Evolutionary conservation across 768 basidiomycete species (phyloP).

Genomic region (Mrakia blollopis): DNA sequence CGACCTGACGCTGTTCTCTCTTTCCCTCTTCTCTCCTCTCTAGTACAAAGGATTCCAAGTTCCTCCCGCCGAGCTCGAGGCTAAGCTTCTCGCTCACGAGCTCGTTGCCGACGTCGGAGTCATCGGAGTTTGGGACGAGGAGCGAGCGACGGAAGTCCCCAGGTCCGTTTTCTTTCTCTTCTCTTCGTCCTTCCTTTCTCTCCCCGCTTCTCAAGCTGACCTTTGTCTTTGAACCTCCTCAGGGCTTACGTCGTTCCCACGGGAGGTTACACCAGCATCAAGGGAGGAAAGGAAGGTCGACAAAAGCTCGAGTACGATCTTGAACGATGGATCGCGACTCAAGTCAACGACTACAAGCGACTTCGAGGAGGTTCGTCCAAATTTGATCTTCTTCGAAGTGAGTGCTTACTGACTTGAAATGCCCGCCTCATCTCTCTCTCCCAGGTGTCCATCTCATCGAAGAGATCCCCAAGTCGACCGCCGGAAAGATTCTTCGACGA

Average conservation of each 20-base stretch:
- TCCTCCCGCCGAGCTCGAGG: slow-evolving; percentile 82
- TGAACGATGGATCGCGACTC: slow-evolving; percentile 59
- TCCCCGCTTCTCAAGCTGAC: not conserved
- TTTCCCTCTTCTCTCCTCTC: slow-evolving; percentile 38
- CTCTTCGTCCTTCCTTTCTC: not conserved
- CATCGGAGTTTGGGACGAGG: slow-evolving; percentile 62
- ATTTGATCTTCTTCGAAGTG: not conserved
- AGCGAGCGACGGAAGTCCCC: slow-evolving; percentile 75
- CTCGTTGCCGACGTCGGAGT: slow-evolving; percentile 75
- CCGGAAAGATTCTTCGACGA: slow-evolving; percentile 80
- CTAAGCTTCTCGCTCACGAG: slow-evolving; percentile 65
- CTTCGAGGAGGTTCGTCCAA: slow-evolving; percentile 57
- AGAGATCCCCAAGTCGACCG: slow-evolving; percentile 61
- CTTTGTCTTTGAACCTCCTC: not conserved
- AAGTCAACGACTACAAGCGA: slow-evolving; percentile 57
- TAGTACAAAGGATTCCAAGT: slow-evolving; percentile 52
- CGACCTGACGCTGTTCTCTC: not conserved
- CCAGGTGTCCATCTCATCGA: slow-evolving; percentile 51
- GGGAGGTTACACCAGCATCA: slow-evolving; percentile 32
- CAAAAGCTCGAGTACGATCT: slow-evolving; percentile 48
- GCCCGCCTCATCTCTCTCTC: not conserved
- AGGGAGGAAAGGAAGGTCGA: slow-evolving; percentile 41
- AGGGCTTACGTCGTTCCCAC: slow-evolving; percentile 47
- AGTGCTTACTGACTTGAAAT: not conserved
- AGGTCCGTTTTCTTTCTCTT: slow-evolving; percentile 50